Evolutionary conservation across 2,329 filamentous ascomycete species (phyloP).

Genomic region (Fusarium pilosicola): DNA sequence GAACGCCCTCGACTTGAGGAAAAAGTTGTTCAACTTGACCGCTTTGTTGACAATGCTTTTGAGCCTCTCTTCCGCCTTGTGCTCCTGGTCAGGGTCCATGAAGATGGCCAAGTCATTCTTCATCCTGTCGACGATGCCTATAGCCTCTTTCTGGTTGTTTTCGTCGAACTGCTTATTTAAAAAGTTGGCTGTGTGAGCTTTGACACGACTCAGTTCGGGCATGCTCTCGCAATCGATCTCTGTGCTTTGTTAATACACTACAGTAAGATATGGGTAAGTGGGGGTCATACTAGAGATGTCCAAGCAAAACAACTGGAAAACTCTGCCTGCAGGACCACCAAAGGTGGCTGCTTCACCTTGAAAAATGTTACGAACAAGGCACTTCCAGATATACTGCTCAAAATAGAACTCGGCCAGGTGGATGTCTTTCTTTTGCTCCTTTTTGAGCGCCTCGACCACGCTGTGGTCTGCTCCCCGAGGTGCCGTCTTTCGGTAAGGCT

Average conservation of each 20-base stretch:
- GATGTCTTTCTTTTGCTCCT: constrained; percentile 1
- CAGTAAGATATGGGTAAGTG: not conserved
- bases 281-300: constrained; percentile 7
- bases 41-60: constrained; percentile 3
- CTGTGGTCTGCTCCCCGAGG: not conserved
- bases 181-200: constrained; percentile 2
- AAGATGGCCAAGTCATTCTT: constrained; percentile 8
- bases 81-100: not conserved
- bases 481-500: not conserved
- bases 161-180: not conserved
- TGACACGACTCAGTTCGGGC: constrained; percentile 17
- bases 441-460: constrained; percentile 4
- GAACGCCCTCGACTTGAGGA: constrained; percentile 27
- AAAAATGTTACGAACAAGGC: constrained; percentile 6
- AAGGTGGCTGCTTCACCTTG: constrained; percentile 1
- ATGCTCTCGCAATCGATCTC: not conserved
- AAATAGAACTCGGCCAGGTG: not conserved
- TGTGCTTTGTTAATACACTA: not conserved
- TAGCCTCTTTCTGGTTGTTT: not conserved
- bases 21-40: not conserved
- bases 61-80: not conserved
- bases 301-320: constrained; percentile 23
- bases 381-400: constrained; percentile 18
- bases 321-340: constrained; percentile 12
- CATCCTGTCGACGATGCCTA: not conserved